phyloP scores from a whole-genome alignment of 1,284 basidiomycete species.

The Naganishia liquefaciens region DNA sequence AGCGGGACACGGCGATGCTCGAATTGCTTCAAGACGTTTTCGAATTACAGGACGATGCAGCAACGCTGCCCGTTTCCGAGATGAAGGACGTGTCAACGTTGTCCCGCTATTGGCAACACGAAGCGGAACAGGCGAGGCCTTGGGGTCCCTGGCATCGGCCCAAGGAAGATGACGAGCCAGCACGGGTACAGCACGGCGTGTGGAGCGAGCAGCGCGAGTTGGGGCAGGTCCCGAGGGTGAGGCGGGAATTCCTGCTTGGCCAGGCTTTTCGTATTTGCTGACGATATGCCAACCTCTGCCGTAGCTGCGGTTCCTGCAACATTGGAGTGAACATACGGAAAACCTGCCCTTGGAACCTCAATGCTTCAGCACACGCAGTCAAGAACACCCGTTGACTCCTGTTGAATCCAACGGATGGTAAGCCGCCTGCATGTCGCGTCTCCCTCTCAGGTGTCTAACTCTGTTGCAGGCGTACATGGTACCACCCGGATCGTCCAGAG shows the following conservation, averaged over 20 bases:
- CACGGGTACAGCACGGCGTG: constrained; percentile 43
- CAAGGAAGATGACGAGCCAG: constrained; percentile 29
- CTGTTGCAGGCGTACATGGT: constrained; percentile 43
- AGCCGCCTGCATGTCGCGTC: neutral
- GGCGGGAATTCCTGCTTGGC: neutral
- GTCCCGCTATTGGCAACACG: constrained; percentile 12
- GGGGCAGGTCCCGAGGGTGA: constrained; percentile 47
- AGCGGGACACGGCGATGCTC: constrained; percentile 4
- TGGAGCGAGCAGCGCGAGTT: constrained; percentile 44
- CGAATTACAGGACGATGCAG: neutral
- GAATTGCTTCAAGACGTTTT: constrained; percentile 9
- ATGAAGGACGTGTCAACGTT: constrained; percentile 2
- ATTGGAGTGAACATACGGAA: constrained; percentile 22
- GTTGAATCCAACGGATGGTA: constrained; percentile 42
- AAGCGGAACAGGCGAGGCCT: constrained; percentile 26
- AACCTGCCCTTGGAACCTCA: constrained; percentile 34
- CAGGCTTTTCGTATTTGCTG: neutral
- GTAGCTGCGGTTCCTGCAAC: constrained; percentile 33
- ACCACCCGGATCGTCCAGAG: constrained; percentile 46
- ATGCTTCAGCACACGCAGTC: constrained; percentile 34
- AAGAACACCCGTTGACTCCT: constrained; percentile 40
- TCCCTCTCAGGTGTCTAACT: neutral
- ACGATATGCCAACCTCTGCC: neutral
- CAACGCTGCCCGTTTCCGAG: neutral
- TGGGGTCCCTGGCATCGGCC: constrained; percentile 30